phyloP scores from a whole-genome alignment of 805 yeast genomes.

The Kuraishia ogatae region DNA sequence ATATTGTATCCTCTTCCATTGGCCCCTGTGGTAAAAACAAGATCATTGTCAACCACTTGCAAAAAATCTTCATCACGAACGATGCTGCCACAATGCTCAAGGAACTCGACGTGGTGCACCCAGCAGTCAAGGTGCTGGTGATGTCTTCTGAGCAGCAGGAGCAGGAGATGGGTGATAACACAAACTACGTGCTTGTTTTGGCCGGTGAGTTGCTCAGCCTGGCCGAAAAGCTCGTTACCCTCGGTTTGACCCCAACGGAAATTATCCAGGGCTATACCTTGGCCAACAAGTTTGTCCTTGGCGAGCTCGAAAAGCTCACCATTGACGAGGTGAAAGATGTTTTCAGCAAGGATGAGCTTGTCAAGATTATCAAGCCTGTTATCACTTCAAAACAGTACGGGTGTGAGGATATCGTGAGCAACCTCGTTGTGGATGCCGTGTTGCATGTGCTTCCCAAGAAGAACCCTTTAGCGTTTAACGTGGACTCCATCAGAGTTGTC shows the following conservation, averaged over 20 bases:
- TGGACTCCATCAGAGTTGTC: slow-evolving; percentile 90
- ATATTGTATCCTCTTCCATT: slow-evolving; percentile 87
- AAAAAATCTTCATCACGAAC: slow-evolving; percentile 81
- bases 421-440: slow-evolving; percentile 79
- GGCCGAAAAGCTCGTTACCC: slow-evolving; percentile 74
- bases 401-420: slow-evolving; percentile 66
- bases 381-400: slow-evolving; percentile 93
- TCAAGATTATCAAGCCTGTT: slow-evolving; percentile 76
- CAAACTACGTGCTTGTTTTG: slow-evolving; percentile 82
- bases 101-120: slow-evolving; percentile 91
- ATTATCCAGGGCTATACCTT: slow-evolving; percentile 86
- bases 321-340: slow-evolving; percentile 57
- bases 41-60: slow-evolving; percentile 83
- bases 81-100: slow-evolving; percentile 98
- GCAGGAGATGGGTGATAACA: slow-evolving; percentile 93
- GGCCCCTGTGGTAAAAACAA: slow-evolving; percentile 98
- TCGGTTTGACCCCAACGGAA: slow-evolving; percentile 89
- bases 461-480: slow-evolving; percentile 64
- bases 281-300: slow-evolving; percentile 71
- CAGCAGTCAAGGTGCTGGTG: slow-evolving; percentile 90
- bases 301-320: slow-evolving; percentile 57
- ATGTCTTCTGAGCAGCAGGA: slow-evolving; percentile 98
- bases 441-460: slow-evolving; percentile 66
- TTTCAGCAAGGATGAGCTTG: slow-evolving; percentile 42
- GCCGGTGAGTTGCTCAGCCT: slow-evolving; percentile 89